phyloP scores from a whole-genome alignment of 345 rosid genomes.

The sweet orange (Citrus sinensis) region DNA sequence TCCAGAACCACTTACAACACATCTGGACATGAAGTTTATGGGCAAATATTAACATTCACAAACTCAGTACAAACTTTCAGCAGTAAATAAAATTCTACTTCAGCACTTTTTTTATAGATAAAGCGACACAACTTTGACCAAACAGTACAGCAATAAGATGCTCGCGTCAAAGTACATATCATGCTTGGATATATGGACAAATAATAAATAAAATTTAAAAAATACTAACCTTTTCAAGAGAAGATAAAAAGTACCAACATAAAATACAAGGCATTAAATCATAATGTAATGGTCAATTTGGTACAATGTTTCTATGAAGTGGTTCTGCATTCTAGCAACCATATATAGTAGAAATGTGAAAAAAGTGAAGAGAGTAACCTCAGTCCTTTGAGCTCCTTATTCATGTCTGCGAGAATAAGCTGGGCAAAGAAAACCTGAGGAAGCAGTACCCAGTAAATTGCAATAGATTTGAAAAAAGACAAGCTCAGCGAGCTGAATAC shows the following conservation, averaged over 20 bases:
- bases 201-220: not conserved
- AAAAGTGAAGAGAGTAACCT: conserved; percentile 45
- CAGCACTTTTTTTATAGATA: not conserved
- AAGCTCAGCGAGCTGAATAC: not conserved
- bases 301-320: not conserved
- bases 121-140: not conserved
- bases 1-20: conserved; percentile 95
- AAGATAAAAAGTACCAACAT: not conserved
- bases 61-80: conserved; percentile 1
- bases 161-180: not conserved
- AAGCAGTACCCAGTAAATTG: conserved; percentile 28
- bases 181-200: not conserved
- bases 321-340: not conserved
- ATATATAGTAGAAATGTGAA: not conserved
- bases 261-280: conserved; percentile 7
- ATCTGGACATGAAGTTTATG: conserved; percentile 41
- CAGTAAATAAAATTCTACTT: not conserved
- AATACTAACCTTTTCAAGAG: not conserved
- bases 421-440: conserved; percentile 93
- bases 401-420: conserved; percentile 91
- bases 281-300: not conserved
- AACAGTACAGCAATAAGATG: not conserved
- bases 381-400: conserved; percentile 90
- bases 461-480: conserved; percentile 1
- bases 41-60: conserved; percentile 7